Percentiles rank a stretch among this genome's conserved stretches.
Conservation (phyloP, 345 rosid species). For the Rubroshorea leprosula region DNA sequence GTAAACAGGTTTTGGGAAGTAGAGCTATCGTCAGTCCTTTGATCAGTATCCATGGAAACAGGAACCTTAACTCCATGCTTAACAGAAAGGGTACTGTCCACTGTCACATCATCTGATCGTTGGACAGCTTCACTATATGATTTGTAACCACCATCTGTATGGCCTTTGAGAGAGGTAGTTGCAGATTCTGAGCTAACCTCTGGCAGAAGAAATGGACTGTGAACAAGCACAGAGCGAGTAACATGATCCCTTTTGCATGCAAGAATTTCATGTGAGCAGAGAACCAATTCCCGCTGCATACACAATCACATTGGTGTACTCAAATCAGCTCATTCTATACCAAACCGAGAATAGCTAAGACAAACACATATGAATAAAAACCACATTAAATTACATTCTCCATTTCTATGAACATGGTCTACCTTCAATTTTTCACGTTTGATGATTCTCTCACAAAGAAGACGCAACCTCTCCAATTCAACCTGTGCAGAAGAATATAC, state of each 20-base stretch:
- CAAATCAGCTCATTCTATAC: not conserved
- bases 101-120: slow-evolving; percentile 89
- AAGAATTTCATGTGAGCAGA: slow-evolving; percentile 73
- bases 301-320: slow-evolving; percentile 13
- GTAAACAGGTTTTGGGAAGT: slow-evolving; percentile 47
- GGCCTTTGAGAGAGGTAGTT: slow-evolving; percentile 73
- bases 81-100: slow-evolving; percentile 61
- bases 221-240: slow-evolving; percentile 41
- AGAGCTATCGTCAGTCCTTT: slow-evolving; percentile 70
- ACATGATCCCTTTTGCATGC: slow-evolving; percentile 64
- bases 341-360: not conserved
- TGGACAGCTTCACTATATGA: slow-evolving; percentile 78
- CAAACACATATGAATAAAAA: not conserved
- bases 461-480: slow-evolving; percentile 87
- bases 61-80: slow-evolving; percentile 54
- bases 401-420: too few relatives aligned
- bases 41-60: slow-evolving; percentile 45
- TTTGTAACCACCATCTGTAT: slow-evolving; percentile 41
- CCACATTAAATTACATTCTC: not conserved
- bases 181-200: slow-evolving; percentile 89
- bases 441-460: slow-evolving; percentile 88
- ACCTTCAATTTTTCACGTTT: slow-evolving; percentile 96
- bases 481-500: slow-evolving; percentile 39
- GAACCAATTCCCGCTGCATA: slow-evolving; percentile 81
- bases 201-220: slow-evolving; percentile 40